These are phyloP conservation scores for Elongisporangium undulatum DNA, from an alignment of 352 stramenopile species.

Conservation along the genomic window DNA sequence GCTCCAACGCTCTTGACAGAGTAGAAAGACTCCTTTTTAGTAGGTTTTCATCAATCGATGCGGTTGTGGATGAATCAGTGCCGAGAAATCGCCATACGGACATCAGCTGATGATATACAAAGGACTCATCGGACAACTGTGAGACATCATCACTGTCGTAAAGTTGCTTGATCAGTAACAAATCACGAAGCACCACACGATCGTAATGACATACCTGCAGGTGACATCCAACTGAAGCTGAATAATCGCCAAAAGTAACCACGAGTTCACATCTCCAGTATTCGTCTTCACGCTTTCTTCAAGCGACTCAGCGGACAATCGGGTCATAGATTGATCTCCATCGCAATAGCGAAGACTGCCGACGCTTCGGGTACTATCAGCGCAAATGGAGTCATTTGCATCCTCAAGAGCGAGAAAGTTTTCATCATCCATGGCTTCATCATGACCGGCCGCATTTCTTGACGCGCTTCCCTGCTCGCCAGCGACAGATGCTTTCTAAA, in stretches of 20 bases:
- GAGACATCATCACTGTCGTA: slow-evolving; percentile 21
- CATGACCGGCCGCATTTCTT: not conserved
- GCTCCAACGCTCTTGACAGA: slow-evolving; percentile 34
- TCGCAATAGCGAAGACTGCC: slow-evolving; percentile 27
- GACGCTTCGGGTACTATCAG: not conserved
- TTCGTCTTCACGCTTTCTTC: slow-evolving; percentile 24
- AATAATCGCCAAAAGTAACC: slow-evolving; percentile 44
- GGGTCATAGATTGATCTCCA: slow-evolving; percentile 7
- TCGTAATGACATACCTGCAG: slow-evolving; percentile 19
- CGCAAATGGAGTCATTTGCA: not conserved
- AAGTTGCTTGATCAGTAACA: not conserved
- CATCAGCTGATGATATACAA: slow-evolving; percentile 21
- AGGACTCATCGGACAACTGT: slow-evolving; percentile 14
- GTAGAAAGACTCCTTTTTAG: slow-evolving; percentile 27
- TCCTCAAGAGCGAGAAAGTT: slow-evolving; percentile 4
- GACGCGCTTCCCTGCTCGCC: not conserved
- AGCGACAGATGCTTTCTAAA: not conserved
- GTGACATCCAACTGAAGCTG: slow-evolving; percentile 40
- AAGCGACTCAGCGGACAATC: slow-evolving; percentile 11
- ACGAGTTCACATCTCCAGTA: slow-evolving; percentile 27
- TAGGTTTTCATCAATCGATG: slow-evolving; percentile 18
- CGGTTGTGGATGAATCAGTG: slow-evolving; percentile 1
- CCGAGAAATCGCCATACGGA: slow-evolving; percentile 18
- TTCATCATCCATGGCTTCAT: slow-evolving; percentile 1
- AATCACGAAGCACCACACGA: not conserved